Evolutionary conservation across 192 early-diverging fungal species (phyloP).

Genomic region (Coemansia sp.): DNA sequence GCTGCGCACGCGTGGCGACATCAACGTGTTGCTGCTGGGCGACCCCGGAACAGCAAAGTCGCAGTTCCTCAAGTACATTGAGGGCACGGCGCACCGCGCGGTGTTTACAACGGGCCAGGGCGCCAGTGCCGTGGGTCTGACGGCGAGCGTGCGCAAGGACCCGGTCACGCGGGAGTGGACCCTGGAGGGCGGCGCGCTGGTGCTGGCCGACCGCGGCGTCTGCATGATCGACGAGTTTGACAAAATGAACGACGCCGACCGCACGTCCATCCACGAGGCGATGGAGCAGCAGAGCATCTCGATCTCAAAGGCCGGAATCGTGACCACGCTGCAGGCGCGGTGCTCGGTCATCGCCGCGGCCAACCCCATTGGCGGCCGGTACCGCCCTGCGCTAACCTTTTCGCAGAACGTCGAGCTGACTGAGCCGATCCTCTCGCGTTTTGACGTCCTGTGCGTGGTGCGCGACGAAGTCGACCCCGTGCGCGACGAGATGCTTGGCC

Average conservation of each 20-base stretch:
- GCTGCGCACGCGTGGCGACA: constrained; percentile 67
- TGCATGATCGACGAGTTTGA: constrained; percentile 89
- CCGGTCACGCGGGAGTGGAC: constrained; percentile 78
- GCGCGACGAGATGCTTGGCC: constrained; percentile 85
- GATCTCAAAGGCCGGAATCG: constrained; percentile 76
- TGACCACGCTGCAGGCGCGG: constrained; percentile 75
- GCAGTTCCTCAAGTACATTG: constrained; percentile 75
- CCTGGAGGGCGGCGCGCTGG: constrained; percentile 77
- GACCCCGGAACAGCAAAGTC: constrained; percentile 81
- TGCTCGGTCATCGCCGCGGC: constrained; percentile 81
- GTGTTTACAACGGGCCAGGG: constrained; percentile 79
- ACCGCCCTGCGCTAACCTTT: constrained; percentile 88
- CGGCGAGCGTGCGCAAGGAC: constrained; percentile 71
- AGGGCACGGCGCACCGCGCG: constrained; percentile 60
- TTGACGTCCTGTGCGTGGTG: constrained; percentile 96
- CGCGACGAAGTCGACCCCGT: constrained; percentile 89
- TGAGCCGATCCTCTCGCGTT: constrained; percentile 97
- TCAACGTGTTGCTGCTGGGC: constrained; percentile 72
- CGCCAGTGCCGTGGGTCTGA: constrained; percentile 70
- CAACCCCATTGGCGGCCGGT: constrained; percentile 79
- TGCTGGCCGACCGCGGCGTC: constrained; percentile 72
- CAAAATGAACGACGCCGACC: constrained; percentile 68
- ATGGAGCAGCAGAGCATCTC: constrained; percentile 87
- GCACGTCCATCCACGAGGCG: constrained; percentile 73
- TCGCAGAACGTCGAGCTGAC: constrained; percentile 98